Evolutionary conservation across 2,329 filamentous ascomycete genomes (phyloP).

Genomic region (Waltergamsia citrina): DNA sequence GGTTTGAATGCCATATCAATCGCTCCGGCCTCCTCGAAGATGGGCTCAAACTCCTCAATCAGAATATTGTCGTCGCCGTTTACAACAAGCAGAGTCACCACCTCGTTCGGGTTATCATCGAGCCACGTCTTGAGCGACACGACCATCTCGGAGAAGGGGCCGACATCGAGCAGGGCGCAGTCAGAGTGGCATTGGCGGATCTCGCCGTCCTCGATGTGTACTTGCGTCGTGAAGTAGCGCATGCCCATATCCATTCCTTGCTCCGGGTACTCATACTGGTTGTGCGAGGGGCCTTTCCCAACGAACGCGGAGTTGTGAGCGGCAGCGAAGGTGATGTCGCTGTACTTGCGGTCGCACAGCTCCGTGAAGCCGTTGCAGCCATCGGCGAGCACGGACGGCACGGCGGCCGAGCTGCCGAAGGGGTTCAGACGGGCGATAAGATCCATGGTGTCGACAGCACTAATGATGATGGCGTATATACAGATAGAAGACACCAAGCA

Average conservation of each 20-base stretch:
- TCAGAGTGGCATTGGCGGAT: constrained; percentile 51
- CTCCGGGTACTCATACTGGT: constrained; percentile 48
- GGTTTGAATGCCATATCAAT: constrained; percentile 46
- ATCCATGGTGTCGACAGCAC: too few relatives aligned
- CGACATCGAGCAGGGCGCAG: constrained; percentile 46
- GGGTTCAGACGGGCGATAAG: too few relatives aligned
- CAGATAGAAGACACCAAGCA: too few relatives aligned
- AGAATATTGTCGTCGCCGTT: constrained; percentile 42
- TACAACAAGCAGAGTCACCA: constrained; percentile 48
- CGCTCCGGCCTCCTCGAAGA: constrained; percentile 44
- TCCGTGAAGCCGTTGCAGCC: constrained; percentile 42
- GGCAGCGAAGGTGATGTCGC: constrained; percentile 45
- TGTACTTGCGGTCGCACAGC: constrained; percentile 43
- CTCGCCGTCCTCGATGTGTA: constrained; percentile 37
- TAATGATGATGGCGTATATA: too few relatives aligned
- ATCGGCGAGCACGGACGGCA: neutral
- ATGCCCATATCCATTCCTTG: constrained; percentile 47
- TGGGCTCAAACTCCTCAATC: constrained; percentile 37
- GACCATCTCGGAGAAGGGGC: constrained; percentile 41
- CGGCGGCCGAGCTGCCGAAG: too few relatives aligned
- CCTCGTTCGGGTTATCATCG: constrained; percentile 44
- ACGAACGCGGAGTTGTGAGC: constrained; percentile 54
- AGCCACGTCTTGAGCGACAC: constrained; percentile 46
- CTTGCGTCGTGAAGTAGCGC: constrained; percentile 50
- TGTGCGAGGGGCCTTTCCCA: constrained; percentile 37